Percentiles rank a stretch among this genome's conserved stretches.
Evolutionary conservation across 441 rosid species (phyloP).

Genomic region (Populus trichocarpa): DNA sequence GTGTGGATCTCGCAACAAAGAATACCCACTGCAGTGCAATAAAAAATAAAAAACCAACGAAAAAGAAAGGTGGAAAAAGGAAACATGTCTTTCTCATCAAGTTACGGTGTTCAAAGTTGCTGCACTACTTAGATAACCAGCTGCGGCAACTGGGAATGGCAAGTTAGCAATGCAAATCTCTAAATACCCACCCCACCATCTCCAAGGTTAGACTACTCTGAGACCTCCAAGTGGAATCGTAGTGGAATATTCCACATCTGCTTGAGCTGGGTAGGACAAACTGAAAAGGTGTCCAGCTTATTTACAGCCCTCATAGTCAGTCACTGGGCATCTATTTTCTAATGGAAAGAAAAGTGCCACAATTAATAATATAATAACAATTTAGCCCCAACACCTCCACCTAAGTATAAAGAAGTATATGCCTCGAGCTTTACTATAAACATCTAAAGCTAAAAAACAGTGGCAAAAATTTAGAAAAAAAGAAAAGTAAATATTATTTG

Average conservation of each 20-base stretch:
- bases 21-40: slow-evolving; percentile 58
- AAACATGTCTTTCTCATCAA: neutral
- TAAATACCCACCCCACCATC: neutral
- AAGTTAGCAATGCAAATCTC: neutral
- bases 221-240: too few species aligned
- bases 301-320: too few species aligned
- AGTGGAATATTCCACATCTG: neutral
- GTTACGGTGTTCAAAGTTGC: neutral
- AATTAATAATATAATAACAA: too few species aligned
- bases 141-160: neutral
- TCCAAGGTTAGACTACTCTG: too few species aligned
- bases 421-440: too few species aligned
- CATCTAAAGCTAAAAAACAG: neutral
- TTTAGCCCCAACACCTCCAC: too few species aligned
- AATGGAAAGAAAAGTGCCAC: too few species aligned
- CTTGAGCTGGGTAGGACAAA: neutral
- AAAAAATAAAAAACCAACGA: neutral
- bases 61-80: neutral
- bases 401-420: too few species aligned
- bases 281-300: too few species aligned
- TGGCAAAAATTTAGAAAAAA: neutral
- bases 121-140: neutral
- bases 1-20: slow-evolving; percentile 85
- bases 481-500: neutral
- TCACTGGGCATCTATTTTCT: too few species aligned